Conservation (phyloP, 2,329 filamentous ascomycete species). For the Cryoendolithus antarcticus region DNA sequence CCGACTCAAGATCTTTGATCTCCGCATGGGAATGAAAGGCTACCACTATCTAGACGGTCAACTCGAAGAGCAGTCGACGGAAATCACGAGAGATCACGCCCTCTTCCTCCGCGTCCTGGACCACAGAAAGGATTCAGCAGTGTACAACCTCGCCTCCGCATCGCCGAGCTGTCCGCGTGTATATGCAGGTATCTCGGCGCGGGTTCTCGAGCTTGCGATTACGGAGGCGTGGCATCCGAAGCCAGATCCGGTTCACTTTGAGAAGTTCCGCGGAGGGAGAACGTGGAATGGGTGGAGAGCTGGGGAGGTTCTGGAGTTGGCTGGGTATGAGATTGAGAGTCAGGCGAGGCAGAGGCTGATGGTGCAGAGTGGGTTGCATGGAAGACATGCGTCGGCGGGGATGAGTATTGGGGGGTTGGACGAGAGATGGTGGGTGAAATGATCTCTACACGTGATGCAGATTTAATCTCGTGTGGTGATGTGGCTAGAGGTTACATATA, state of each 20-base stretch:
- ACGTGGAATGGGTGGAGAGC: slow-evolving; percentile 6
- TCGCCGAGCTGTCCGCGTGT: slow-evolving; percentile 32
- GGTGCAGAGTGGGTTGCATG: too few species aligned
- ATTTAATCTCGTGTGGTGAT: too few species aligned
- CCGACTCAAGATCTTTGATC: slow-evolving; percentile 50
- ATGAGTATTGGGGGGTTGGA: too few species aligned
- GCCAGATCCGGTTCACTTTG: slow-evolving; percentile 29
- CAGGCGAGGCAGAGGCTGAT: too few species aligned
- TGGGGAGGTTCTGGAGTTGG: slow-evolving; percentile 4
- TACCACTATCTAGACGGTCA: slow-evolving; percentile 19
- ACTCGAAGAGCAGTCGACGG: not conserved
- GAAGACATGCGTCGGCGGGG: too few species aligned
- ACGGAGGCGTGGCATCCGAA: slow-evolving; percentile 29
- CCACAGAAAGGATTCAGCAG: slow-evolving; percentile 1
- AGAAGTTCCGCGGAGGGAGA: not conserved
- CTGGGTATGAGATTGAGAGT: slow-evolving; percentile 1
- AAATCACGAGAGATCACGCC: not conserved
- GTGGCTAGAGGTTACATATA: too few species aligned
- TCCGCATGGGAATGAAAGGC: slow-evolving; percentile 35
- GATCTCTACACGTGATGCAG: too few species aligned
- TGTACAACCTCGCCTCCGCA: slow-evolving; percentile 37
- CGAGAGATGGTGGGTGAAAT: too few species aligned
- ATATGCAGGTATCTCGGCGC: slow-evolving; percentile 37
- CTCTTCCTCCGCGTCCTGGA: slow-evolving; percentile 12
- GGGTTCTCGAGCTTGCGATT: slow-evolving; percentile 32